Base-by-base conservation (phyloP, 352 stramenopile genomes). In the Phytopythium montanum region DNA sequence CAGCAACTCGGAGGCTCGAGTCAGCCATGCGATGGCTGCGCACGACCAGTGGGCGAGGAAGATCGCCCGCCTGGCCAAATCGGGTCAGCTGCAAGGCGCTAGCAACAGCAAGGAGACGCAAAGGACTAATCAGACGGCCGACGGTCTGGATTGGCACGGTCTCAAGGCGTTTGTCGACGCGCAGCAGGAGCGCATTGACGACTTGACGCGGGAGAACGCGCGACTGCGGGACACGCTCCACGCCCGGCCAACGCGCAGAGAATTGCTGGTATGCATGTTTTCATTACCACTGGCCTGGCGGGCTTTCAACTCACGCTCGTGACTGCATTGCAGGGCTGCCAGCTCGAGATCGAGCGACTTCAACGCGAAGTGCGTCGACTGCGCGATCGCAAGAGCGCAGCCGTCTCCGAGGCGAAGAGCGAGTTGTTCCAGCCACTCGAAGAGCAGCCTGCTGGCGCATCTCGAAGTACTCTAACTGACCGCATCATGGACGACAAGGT, bases 401-500 rank as follows among this genome's bases (percentile, higher is more conserved):
- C 23, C 26, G 28, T 4, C n/a, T 25, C 25, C 18, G 46, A 54
- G 8, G 2, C 1, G 14, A 18, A 8, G 4, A 19, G 12, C 26
- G 34, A 25, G 25, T 2, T 25, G 26, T 23, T 41, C 33, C 33
- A 19, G 5, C 50, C 29, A 13, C 3, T 45, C 2, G 50, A 56
- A 44, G 50, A 56, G 5, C 31, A 5, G 9, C 9, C 19, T 12
- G 9, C 0, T 21, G 3, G 13, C 19, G 2, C 18, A 5, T 36
- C 41, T 41, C 42, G 41, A 2, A 53, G 45, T 10, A 28, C 66
- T 9, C 60, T 74, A 38, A 55, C 55, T 3, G 62, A 72, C 8
- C 65, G 66, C n/a, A 72, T 74, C 33, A 26, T 39, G 5, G 59
- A 73, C 54, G 69, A 73, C 16, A 72, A 62, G 28, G 13, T 76